phyloP scores from a whole-genome alignment of 805 yeast species.

The Candida ascalaphidarum region DNA sequence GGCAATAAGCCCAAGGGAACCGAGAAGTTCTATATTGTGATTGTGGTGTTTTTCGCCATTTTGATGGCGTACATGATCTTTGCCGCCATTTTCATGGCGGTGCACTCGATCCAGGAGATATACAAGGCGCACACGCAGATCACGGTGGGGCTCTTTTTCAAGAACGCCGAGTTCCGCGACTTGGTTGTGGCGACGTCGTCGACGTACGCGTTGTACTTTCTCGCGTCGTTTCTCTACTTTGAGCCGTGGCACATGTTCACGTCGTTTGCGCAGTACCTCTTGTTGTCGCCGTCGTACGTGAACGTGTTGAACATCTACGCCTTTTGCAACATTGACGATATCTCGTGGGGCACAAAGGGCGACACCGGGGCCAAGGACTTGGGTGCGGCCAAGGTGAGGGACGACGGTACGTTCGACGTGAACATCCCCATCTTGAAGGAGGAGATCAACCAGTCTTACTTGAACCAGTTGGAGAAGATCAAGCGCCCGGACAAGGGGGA shows the following conservation, averaged over 20 bases:
- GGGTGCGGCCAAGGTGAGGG: conserved; percentile 45
- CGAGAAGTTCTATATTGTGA: conserved; percentile 42
- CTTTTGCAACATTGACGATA: conserved; percentile 64
- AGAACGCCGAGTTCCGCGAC: conserved; percentile 36
- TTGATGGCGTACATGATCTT: conserved; percentile 52
- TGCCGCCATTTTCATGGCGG: conserved; percentile 52
- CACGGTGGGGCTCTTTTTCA: conserved; percentile 38
- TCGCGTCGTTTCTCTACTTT: conserved; percentile 49
- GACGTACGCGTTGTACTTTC: conserved; percentile 53
- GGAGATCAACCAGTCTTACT: conserved; percentile 45
- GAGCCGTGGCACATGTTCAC: conserved; percentile 64
- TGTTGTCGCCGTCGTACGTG: conserved; percentile 44
- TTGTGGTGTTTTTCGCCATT: conserved; percentile 48
- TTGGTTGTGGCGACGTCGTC: conserved; percentile 51
- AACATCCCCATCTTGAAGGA: conserved; percentile 40
- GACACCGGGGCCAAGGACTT: conserved; percentile 49
- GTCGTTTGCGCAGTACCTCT: conserved; percentile 42
- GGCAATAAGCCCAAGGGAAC: conserved; percentile 63
- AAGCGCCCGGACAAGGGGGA: conserved; percentile 32
- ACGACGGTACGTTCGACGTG: conserved; percentile 49
- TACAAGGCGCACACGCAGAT: conserved; percentile 29
- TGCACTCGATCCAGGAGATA: conserved; percentile 35
- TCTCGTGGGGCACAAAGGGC: conserved; percentile 73
- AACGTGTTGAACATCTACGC: conserved; percentile 58
- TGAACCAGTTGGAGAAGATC: conserved; percentile 45